A percentile compares a stretch with the other conserved stretches of the same genome.
Evolutionary conservation across 2,329 filamentous ascomycete species (phyloP).

Genomic region (Fusarium camptoceras): DNA sequence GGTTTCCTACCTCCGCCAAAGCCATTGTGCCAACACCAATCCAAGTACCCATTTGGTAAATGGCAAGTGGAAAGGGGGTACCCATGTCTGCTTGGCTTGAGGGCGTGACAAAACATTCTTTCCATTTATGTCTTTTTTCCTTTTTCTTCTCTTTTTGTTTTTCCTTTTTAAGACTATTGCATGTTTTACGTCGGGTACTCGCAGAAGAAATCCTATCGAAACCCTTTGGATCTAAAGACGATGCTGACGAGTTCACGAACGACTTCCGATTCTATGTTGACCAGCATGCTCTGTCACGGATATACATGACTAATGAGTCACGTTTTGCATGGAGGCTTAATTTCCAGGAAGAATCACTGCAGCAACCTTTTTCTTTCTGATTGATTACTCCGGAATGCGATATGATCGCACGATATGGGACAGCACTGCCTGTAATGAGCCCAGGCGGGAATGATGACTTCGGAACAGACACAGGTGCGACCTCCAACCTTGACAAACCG

Average conservation of each 20-base stretch:
- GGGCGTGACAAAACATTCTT: slow-evolving; percentile 34
- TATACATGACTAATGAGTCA: slow-evolving; percentile 60
- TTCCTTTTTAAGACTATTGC: slow-evolving; percentile 32
- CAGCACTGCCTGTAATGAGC: slow-evolving; percentile 54
- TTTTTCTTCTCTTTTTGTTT: slow-evolving; percentile 18
- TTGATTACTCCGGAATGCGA: slow-evolving; percentile 47
- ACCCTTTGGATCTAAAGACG: slow-evolving; percentile 44
- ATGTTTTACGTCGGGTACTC: slow-evolving; percentile 47
- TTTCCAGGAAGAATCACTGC: slow-evolving; percentile 41
- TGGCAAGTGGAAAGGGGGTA: slow-evolving; percentile 14
- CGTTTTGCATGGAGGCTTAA: slow-evolving; percentile 57
- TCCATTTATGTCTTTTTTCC: slow-evolving; percentile 4
- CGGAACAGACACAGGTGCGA: slow-evolving; percentile 41
- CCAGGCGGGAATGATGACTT: slow-evolving; percentile 52
- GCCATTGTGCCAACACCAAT: slow-evolving; percentile 4
- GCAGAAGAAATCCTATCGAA: slow-evolving; percentile 46
- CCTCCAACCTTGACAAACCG: slow-evolving; percentile 32
- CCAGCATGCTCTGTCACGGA: slow-evolving; percentile 52
- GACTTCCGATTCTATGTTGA: slow-evolving; percentile 52
- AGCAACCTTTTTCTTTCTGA: slow-evolving; percentile 42
- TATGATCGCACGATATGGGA: slow-evolving; percentile 49
- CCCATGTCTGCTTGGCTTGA: neutral
- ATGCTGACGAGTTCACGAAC: slow-evolving; percentile 55
- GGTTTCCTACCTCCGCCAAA: neutral
- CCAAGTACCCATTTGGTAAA: slow-evolving; percentile 4